Evolutionary conservation across 257 asterid species (phyloP), one percentile per base, ranked within the genome.

Genomic region (Solanum clarkiae): DNA sequence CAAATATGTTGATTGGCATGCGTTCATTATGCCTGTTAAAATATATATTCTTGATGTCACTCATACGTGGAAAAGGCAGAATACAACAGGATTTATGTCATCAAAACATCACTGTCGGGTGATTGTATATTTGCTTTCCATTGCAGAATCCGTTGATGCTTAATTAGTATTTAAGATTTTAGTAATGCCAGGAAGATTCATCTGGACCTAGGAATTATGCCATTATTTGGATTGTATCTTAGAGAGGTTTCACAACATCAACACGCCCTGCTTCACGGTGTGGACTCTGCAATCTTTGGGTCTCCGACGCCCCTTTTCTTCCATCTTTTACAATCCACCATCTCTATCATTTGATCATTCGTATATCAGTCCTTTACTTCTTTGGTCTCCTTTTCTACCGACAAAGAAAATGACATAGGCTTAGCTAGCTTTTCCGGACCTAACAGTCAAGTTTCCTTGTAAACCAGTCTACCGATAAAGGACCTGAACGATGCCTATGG

Each of bases 21-120:
- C 81, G 44, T 89, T 90, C 6, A 83, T 94, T 54, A 51, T 92
- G 79, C 98, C 98, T 8, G 95, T 92, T 57, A 85, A 89, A 22
- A 91, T 94, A 40, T 95, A 93, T 86, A 87, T 95, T 45, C 69
- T 94, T 32, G 98, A 94, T 63, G 94, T 94, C 54, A 93, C 97
- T 20, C 96, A 90, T 84, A 47, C 56, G 22, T 89, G 92, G 93
- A 91, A 42, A 80, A 89, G 2, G n/a, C 20, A 81, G 2, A 84
- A 87, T 44, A 60, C 89, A n/a, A 82, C 80, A 16, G 86, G 86
- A 84, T 51, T 71, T 45, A 54, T 20, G 60, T 81, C 85, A 3
- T 84, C 86, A 14, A 69, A 54, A 32, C 93, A 91, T 60, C 82
- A 79, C 16, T 91, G 92, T 84, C 87, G 44, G 92, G 92, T 90